Evolutionary conservation across 2,329 filamentous ascomycete species (phyloP), one percentile per base, ranked within the genome.

Genomic region (Ceratocystis huliohia): DNA sequence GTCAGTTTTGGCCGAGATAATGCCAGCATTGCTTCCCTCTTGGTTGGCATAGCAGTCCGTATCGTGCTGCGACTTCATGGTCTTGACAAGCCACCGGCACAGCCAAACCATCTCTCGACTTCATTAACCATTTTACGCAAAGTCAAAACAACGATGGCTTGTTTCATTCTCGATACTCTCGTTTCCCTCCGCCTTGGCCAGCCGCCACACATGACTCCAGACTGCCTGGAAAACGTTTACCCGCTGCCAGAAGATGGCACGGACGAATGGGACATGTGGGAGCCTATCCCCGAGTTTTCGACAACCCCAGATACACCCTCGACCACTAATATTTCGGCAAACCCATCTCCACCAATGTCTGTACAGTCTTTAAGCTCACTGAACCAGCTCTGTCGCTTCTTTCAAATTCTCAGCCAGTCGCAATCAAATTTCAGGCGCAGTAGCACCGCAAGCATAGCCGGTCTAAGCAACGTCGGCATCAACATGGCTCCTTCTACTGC

Each of bases 241-340:
- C 73, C 75, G 2, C 75, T 88, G 1, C 78, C 83, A 30, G 85
- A 88, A 73, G 84, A 88, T 70, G 85, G 85, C 1, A 75, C 87
- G 22, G 88, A 90, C 71, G 87, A 90, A 75, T 90, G 87, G 87
- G 84, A 88, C 69, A 84, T 85, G 1, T 91, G 88, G 88, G 78
- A 79, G 20, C 82, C 84, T 30, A 78, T 78, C 68, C 70, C 72
- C 3, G 76, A 74, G 2, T 77, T 78, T 62, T 75, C 76, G 3
- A 57, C 68, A 10, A 20, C 17, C 20, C 25, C 13, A n/a, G 25
- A 53, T 17, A 15, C 64, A 20, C 15, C 57, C n/a, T 13, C 46
- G 5, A n/a, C n/a, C n/a, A 22, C 45, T 13, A 20, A 15, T n/a
- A 28, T 2, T 30, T n/a, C n/a, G 10, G 37, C 1, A 57, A 62